A percentile compares a stretch with the other conserved stretches of the same genome.
Evolutionary conservation across 805 yeast species (phyloP).

Genomic region (Wickerhamomyces pijperi): DNA sequence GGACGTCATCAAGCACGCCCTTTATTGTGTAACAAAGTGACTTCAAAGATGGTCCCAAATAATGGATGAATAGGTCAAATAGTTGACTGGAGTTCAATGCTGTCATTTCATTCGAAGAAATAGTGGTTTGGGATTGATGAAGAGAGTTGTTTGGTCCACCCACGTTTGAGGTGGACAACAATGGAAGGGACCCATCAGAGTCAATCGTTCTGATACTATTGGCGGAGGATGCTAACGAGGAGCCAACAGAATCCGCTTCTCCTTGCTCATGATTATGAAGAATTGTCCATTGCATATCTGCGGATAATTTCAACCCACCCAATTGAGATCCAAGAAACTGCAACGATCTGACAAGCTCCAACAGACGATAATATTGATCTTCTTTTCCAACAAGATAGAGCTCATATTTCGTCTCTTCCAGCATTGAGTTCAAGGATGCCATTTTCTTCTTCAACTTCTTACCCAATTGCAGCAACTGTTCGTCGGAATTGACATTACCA

Average conservation of each 20-base stretch:
- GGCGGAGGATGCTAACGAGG: neutral
- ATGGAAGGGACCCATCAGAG: too few species aligned
- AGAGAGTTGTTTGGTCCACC: neutral
- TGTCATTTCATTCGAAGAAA: conserved; percentile 8
- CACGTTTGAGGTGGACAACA: too few species aligned
- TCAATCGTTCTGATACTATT: conserved; percentile 2
- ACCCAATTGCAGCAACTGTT: conserved; percentile 18
- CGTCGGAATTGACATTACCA: conserved; percentile 27
- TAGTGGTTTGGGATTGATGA: conserved; percentile 3
- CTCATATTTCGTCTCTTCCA: conserved; percentile 58
- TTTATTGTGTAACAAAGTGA: conserved; percentile 54
- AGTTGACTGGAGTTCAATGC: conserved; percentile 27
- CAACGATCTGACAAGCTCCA: conserved; percentile 38
- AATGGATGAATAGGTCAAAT: conserved; percentile 53
- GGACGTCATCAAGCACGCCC: conserved; percentile 47
- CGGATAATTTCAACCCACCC: conserved; percentile 58
- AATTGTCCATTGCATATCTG: conserved; percentile 53
- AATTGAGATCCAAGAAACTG: conserved; percentile 42
- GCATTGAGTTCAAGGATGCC: conserved; percentile 24
- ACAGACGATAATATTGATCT: conserved; percentile 34
- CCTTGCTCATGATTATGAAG: conserved; percentile 21
- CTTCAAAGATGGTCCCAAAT: conserved; percentile 64
- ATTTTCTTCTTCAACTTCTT: conserved; percentile 30
- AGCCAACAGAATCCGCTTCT: too few species aligned
- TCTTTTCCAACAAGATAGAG: conserved; percentile 43